Base-by-base conservation (phyloP, 441 rosid species). In the Erodium moschatum region DNA sequence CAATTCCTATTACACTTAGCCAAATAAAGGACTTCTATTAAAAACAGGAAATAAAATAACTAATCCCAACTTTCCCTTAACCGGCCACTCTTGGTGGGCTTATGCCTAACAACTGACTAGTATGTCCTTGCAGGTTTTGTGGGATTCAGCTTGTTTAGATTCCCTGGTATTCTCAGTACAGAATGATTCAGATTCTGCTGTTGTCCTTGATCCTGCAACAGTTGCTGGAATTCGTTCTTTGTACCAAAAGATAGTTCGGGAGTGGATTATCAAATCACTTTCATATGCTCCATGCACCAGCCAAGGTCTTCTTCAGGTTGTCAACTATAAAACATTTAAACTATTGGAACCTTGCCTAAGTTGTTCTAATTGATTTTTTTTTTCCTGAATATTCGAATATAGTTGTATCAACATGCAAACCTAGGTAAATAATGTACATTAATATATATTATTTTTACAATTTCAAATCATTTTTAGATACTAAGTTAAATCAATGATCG, bases 291-390 rank as follows among this genome's bases (percentile, higher is more conserved):
- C 99, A 18, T 94, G 99, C 82, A 94, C 99, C 12, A 91, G 88
- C 81, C 99, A 94, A 86, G 99, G 99, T 70, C 84, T 94, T 75
- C 92, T 94, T 74, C 99, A 94, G 99, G 99, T 94, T 71, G 67
- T 46, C 66, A 68, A n/a, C 54, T 70, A 67, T 40, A 58, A 18
- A 7, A 68, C 65, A 64, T 1, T 12, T 62, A 35, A 10, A 24
- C 62, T 35, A 16, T 31, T 44, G 40, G 46, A 67, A 66, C 15
- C 40, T 48, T 44, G 12, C 12, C 15, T 69, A 54, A 54, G 31
- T 72, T 31, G 61, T 27, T 31, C 40, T 54, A 16, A 24, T 16
- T 24, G 62, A 29, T n/a, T 20, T 8, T 68, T 68, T 68, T 68
- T 68, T 68, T 24, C 4, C 61, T 18, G 35, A 18, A 20, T 21